These are phyloP conservation scores for Bothriochloa decipiens DNA, from an alignment of 176 grass and related monocot genomes.

Conservation along the genomic window DNA sequence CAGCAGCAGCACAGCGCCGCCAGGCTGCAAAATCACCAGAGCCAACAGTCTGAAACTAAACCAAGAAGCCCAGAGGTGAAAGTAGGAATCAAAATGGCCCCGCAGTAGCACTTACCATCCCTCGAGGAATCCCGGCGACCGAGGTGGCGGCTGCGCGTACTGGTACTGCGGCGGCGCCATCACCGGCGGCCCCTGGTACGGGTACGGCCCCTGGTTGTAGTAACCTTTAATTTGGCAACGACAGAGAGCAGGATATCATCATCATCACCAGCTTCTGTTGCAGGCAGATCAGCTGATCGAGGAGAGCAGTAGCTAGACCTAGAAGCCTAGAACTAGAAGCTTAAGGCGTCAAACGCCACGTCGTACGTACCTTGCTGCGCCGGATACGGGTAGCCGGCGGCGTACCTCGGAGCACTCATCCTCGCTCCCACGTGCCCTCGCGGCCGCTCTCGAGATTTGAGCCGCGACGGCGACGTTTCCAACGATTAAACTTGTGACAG, in stretches of 20 bases:
- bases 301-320: not conserved
- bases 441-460: no score
- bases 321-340: no score
- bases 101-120: conserved; percentile 58
- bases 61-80: not conserved
- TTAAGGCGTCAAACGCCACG: not conserved
- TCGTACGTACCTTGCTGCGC: conserved; percentile 47
- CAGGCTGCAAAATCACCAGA: conserved; percentile 10
- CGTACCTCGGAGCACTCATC: conserved; percentile 52
- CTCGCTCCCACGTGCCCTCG: not conserved
- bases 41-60: not conserved
- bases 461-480: no score
- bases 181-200: conserved; percentile 70
- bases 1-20: conserved; percentile 47
- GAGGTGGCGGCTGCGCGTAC: conserved; percentile 40
- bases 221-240: not conserved
- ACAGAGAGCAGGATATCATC: no score
- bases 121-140: conserved; percentile 55
- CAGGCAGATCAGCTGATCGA: no score
- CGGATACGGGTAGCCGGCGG: conserved; percentile 52
- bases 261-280: not conserved
- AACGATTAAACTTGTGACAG: no score
- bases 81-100: not conserved
- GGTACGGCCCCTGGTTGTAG: conserved; percentile 51
- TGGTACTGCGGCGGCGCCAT: conserved; percentile 71